A percentile compares a stretch with the other conserved stretches of the same genome.
phyloP scores from a whole-genome alignment of 2,329 filamentous ascomycete genomes.

The Clonostachys rhizophaga region DNA sequence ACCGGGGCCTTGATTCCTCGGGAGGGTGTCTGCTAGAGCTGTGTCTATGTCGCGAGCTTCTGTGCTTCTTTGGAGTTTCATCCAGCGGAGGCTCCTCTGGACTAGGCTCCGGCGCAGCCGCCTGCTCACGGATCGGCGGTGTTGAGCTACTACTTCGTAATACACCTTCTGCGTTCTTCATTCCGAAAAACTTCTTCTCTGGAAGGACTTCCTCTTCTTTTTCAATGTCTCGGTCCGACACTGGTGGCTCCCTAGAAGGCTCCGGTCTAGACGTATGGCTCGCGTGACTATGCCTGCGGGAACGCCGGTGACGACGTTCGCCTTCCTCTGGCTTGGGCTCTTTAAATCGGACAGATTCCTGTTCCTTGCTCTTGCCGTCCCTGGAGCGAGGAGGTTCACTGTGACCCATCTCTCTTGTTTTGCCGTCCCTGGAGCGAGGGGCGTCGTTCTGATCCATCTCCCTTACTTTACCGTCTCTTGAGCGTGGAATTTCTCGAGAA shows the following conservation, averaged over 20 bases:
- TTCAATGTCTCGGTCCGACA: constrained; percentile 16
- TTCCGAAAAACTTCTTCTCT: constrained; percentile 37
- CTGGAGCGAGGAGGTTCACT: constrained; percentile 8
- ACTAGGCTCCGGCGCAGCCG: constrained; percentile 6
- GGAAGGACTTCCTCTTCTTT: constrained; percentile 12
- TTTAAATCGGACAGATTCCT: constrained; percentile 1
- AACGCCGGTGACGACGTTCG: constrained; percentile 8
- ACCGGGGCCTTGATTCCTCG: constrained; percentile 15
- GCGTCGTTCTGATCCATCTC: constrained; percentile 39
- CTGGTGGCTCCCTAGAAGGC: constrained; percentile 8
- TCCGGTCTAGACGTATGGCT: constrained; percentile 22
- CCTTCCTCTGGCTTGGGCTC: constrained; percentile 10
- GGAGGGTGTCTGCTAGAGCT: constrained; percentile 16
- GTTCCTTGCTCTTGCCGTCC: constrained; percentile 1
- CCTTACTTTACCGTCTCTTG: constrained; percentile 10
- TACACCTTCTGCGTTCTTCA: constrained; percentile 29
- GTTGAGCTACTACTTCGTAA: constrained; percentile 7
- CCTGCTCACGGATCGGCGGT: neutral
- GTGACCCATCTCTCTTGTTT: constrained; percentile 17
- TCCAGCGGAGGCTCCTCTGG: constrained; percentile 4
- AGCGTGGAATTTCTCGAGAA: constrained; percentile 9
- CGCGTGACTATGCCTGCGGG: constrained; percentile 15
- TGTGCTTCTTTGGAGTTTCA: constrained; percentile 3
- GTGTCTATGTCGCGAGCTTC: constrained; percentile 18
- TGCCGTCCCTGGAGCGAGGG: neutral